Base-by-base conservation (phyloP, 1,284 basidiomycete species). In the Fistulinella staudtii region DNA sequence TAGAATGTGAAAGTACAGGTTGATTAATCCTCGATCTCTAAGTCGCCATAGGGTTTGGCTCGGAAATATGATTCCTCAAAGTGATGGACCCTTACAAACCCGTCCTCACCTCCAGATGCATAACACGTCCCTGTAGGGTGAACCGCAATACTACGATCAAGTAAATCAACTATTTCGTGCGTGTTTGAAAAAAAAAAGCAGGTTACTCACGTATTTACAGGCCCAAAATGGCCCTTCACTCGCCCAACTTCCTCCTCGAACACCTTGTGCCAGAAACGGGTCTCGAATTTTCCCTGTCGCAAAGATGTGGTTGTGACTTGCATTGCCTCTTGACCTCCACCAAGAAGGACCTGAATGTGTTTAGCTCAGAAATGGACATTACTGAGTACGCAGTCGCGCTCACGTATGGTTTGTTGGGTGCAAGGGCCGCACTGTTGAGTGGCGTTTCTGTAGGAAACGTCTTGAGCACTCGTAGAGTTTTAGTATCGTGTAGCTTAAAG, bases 271-370 rank as follows among this genome's bases (percentile, higher is more conserved):
- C 93, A 99, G 75, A 99, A 98, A 37, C 94, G 79, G 4, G 93
- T 93, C 73, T 99, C 96, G 67, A 99, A 99, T 69, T 96, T 95
- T 31, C 95, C 96, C 65, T 96, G 91, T 45, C 95, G 82, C 28
- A 85, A 66, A 6, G 89, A 92, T 2, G 95, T 99, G 5, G 93
- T 98, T 13, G 96, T 98, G 45, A 99, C 95, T 60, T 76, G 87
- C 93, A 95, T 97, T 8, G 95, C 95, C 64, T 98, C 95, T 69
- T 98, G 95, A 44, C 95, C 95, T 68, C 95, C 95, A 42, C 96
- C 96, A 31, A 97, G 74, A 25, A 96, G 78, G 39, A 95, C 73
- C 87, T 91, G 52, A 39, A 38, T 49, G 15, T 14, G 18, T 23
- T n/a, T 39, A 15, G 43, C 41, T 36, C 21, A 36, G 36, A 40